A percentile compares a stretch with the other conserved stretches of the same genome.
phyloP scores from a whole-genome alignment of 192 early-diverging fungal genomes.

The Coemansia aciculifera region DNA sequence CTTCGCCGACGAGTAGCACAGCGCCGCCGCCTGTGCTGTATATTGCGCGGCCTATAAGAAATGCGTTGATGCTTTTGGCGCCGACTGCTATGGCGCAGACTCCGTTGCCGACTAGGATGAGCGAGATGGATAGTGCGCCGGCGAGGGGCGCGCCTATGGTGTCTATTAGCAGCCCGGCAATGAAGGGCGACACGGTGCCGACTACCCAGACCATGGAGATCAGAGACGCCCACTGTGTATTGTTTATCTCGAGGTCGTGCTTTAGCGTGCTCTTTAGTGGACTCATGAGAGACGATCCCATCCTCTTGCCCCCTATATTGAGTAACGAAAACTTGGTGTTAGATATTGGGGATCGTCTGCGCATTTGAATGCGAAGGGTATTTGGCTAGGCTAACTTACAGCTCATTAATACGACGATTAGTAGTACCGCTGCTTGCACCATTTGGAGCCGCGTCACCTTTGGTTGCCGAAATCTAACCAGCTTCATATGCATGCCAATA shows the following conservation, averaged over 20 bases:
- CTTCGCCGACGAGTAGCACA: constrained; percentile 54
- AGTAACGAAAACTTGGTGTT: background rate
- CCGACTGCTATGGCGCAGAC: constrained; percentile 46
- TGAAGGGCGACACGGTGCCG: constrained; percentile 53
- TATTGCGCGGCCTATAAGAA: constrained; percentile 50
- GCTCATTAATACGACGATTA: constrained; percentile 52
- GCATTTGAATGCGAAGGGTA: background rate
- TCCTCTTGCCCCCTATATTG: constrained; percentile 50
- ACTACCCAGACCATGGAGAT: constrained; percentile 56
- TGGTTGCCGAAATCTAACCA: constrained; percentile 8
- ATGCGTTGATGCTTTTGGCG: constrained; percentile 30
- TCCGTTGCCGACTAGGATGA: constrained; percentile 46
- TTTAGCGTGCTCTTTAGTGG: constrained; percentile 57
- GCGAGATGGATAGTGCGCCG: constrained; percentile 37
- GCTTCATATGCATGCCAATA: background rate
- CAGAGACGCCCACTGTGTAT: constrained; percentile 56
- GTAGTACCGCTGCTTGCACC: constrained; percentile 42
- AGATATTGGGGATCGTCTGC: background rate
- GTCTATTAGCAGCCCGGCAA: constrained; percentile 58
- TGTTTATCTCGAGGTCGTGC: constrained; percentile 52
- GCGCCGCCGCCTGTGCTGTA: constrained; percentile 54
- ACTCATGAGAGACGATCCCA: constrained; percentile 53
- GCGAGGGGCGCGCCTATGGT: constrained; percentile 52
- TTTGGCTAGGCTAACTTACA: constrained; percentile 31
- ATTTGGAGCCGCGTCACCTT: constrained; percentile 45